Evolutionary conservation across 2,329 filamentous ascomycete genomes (phyloP), one percentile per base, ranked within the genome.

Genomic region (Penicillium sumatraense): DNA sequence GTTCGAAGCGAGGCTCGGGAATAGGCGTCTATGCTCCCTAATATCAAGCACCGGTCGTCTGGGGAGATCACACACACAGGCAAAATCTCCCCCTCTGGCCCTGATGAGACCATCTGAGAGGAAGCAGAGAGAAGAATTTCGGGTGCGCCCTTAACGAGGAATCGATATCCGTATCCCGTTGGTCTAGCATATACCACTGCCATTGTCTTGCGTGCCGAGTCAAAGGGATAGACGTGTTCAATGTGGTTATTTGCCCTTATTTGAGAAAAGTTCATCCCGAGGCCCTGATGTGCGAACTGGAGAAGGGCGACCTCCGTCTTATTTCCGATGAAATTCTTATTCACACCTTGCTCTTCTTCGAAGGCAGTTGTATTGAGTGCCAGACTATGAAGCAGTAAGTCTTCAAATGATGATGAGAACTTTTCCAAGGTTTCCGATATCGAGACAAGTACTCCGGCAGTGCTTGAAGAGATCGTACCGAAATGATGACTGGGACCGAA

Each of bases 1-100:
- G 92, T 96, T 59, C 92, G 86, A 24, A 96, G 81, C 8, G 91
- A 96, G 16, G 88, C 83, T 23, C 84, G 85, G 10, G 92, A 92
- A 69, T 96, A 96, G 45, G 81, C 83, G 58, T 87, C 85, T 63
- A 96, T 96, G 1, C 78, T 73, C 1, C 83, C 83, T 57, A 91
- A 77, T 1, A 78, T 70, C 13, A 72, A 76, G 23, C 80, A 78
- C 2, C 78, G 72, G 0, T 85, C 76, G 23, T 86, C 84, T 45
- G 85, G 86, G 5, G 79, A 81, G 1, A 79, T 89, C 61, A 88
- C 84, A 13, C 10, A 10, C 5, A 27, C 26, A 6, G 5, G 5
- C 26, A 6, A 5, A 6, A 6, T 27, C 5, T 5, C 5, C 26
- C 5, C 10, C 5, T 27, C 26, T 6, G 10, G 5, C 5, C 10